phyloP scores from a whole-genome alignment of 2,329 filamentous ascomycete genomes.

The Claviceps sp. region DNA sequence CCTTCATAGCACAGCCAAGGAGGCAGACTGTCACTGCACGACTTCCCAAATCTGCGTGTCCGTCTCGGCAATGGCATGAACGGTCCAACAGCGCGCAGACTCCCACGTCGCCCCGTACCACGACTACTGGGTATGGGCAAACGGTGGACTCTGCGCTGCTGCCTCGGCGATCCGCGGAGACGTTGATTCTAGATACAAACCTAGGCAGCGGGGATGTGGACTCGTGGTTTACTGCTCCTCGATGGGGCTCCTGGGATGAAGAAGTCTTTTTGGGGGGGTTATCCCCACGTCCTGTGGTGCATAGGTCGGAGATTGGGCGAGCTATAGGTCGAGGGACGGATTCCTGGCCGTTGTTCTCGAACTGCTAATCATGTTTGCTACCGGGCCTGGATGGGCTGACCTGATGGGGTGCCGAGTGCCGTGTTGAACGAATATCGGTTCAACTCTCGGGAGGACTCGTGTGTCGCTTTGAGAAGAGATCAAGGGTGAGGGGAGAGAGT shows the following conservation, averaged over 20 bases:
- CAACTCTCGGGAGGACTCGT: too few relatives aligned
- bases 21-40: slow-evolving; percentile 36
- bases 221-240: slow-evolving; percentile 29
- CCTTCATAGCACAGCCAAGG: slow-evolving; percentile 40
- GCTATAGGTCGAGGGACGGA: slow-evolving; percentile 32
- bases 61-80: slow-evolving; percentile 23
- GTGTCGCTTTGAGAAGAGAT: too few relatives aligned
- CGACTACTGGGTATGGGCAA: slow-evolving; percentile 23
- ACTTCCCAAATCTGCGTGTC: slow-evolving; percentile 34
- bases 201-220: slow-evolving; percentile 12
- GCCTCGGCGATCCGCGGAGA: slow-evolving; percentile 21
- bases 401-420: too few relatives aligned
- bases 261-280: slow-evolving; percentile 31
- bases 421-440: too few relatives aligned
- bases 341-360: not conserved
- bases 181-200: slow-evolving; percentile 7
- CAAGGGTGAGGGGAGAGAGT: too few relatives aligned
- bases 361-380: too few relatives aligned
- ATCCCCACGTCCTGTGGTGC: slow-evolving; percentile 34
- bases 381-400: not conserved
- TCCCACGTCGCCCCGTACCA: slow-evolving; percentile 26
- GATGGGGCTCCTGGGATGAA: slow-evolving; percentile 32
- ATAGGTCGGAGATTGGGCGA: slow-evolving; percentile 35
- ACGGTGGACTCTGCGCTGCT: slow-evolving; percentile 18
- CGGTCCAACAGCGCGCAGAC: slow-evolving; percentile 33